A percentile compares a stretch with the other conserved stretches of the same genome.
Evolutionary conservation across 202 grass and related monocot genomes (phyloP).

Genomic region (Alloteropsis angusta): DNA sequence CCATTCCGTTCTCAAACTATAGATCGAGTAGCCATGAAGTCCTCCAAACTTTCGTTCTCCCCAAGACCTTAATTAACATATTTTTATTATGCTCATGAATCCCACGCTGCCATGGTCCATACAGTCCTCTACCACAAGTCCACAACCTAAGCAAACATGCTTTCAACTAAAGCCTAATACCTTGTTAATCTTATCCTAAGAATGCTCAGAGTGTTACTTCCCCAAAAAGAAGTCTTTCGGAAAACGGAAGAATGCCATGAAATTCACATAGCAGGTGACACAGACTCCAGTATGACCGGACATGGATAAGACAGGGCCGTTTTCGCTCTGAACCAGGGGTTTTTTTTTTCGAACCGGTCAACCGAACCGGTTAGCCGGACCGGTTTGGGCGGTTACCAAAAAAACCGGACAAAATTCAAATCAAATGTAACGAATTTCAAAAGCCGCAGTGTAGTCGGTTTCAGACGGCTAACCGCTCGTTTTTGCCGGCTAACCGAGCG

Average conservation of each 20-base stretch:
- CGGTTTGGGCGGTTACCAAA: no score
- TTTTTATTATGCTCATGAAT: neutral
- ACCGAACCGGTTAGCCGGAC: no score
- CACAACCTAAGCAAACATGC: no score
- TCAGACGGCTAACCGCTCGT: no score
- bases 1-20: neutral
- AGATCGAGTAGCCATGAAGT: conserved; percentile 23
- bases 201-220: neutral
- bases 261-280: neutral
- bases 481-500: no score
- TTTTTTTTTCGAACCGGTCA: no score
- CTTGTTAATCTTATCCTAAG: no score
- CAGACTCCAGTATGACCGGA: neutral
- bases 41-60: neutral
- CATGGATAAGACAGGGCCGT: conserved; percentile 19
- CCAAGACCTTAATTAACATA: neutral
- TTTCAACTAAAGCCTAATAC: neutral
- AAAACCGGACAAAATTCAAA: no score
- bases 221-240: neutral
- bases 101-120: neutral
- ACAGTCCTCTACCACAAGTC: neutral
- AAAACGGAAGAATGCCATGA: neutral
- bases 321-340: no score
- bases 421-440: no score
- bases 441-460: no score